A percentile compares a stretch with the other conserved stretches of the same genome.
These are phyloP conservation scores for Lyophyllum shimeji DNA, from an alignment of 768 basidiomycete genomes.

Conservation along the genomic window DNA sequence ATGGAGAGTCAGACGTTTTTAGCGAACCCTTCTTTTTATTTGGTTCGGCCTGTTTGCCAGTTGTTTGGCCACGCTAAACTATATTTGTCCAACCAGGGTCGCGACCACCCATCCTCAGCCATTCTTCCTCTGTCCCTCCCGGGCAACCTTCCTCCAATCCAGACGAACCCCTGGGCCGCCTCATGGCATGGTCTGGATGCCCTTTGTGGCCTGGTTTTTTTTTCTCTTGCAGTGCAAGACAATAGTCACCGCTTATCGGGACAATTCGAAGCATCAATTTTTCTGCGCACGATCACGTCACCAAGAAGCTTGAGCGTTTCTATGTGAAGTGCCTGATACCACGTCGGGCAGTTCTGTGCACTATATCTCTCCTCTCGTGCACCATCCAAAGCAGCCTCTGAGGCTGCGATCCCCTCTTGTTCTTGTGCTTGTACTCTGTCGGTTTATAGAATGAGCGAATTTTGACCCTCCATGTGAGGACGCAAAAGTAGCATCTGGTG, in stretches of 20 bases:
- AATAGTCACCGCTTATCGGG: conserved; percentile 18
- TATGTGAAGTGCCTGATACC: conserved; percentile 12
- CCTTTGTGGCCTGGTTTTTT: background rate
- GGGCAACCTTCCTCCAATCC: background rate
- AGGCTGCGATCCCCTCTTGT: background rate
- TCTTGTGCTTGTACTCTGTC: background rate
- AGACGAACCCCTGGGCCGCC: background rate
- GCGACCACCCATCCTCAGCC: background rate
- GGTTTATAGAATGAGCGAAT: background rate
- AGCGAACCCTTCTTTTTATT: conserved; percentile 43
- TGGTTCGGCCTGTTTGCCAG: conserved; percentile 39
- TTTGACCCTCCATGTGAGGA: background rate
- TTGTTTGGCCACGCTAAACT: conserved; percentile 41
- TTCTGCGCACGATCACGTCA: conserved; percentile 37
- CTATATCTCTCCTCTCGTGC: background rate
- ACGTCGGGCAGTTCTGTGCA: background rate
- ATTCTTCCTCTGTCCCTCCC: background rate
- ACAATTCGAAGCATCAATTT: conserved; percentile 30
- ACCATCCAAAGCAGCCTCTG: background rate
- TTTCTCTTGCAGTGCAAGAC: background rate
- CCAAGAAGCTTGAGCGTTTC: conserved; percentile 24
- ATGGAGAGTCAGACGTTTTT: conserved; percentile 40
- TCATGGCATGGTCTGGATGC: background rate
- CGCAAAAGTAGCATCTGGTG: background rate
- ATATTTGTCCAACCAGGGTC: conserved; percentile 34